Base-by-base conservation (phyloP, 176 grass and related monocot genomes). In the Chloris gayana region DNA sequence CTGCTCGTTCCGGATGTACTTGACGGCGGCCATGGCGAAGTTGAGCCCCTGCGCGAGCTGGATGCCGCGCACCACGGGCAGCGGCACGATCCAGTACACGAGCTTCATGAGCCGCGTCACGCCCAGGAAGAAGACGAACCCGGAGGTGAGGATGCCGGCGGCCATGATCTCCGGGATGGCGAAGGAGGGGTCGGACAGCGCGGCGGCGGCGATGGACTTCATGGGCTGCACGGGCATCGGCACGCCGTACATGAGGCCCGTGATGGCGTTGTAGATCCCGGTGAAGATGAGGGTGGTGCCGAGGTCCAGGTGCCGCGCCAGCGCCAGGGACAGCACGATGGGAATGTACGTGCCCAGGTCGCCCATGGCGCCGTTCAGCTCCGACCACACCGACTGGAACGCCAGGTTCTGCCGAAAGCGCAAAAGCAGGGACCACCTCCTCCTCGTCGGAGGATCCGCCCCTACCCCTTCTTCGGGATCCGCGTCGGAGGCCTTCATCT, bases 221-320 rank as follows among this genome's bases (percentile, higher is more conserved):
- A 97, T 97, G 4, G 94, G 94, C 81, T 97, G 91, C n/a, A 97
- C 94, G 15, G 94, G 94, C 94, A 97, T 97, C 22, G 94, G 94
- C 78, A 93, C 85, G 76, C 94, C 94, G 76, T 91, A 97, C 49
- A 97, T 85, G 15, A 97, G 5, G 46, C 94, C 94, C 38, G 88
- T 93, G 50, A 83, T 41, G 83, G 88, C 80, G 86, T 97, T 97
- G 80, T 97, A 97, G 86, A 97, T 63, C 29, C 85, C 94, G 21
- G 94, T 97, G 86, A 97, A 97, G 86, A 97, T 86, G 69, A 93
- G 83, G 38, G 93, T 91, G 11, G 93, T 93, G 73, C 90, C 90
- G 3, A 94, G 86, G 85, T 94, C 91, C 6, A 91, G 82, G 73
- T 91, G 85, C 0, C 83, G 88, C 25, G 83, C 88, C 60, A 97